phyloP scores from a whole-genome alignment of 2,329 filamentous ascomycete genomes.

The Pseudogymnoascus sp. region DNA sequence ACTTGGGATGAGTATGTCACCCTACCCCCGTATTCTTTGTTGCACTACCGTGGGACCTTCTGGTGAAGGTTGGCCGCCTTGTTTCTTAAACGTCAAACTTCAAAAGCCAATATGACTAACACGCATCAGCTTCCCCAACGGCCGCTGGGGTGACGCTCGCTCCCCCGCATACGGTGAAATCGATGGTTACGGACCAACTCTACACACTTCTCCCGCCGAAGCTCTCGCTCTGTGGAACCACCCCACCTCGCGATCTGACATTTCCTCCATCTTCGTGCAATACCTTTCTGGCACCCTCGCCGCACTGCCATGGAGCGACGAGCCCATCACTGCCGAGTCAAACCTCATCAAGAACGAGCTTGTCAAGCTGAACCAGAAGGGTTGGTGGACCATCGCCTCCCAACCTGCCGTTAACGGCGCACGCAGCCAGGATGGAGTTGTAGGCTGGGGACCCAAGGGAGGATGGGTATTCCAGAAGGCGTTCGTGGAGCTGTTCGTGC shows the following conservation, averaged over 20 bases:
- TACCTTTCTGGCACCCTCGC: conserved; percentile 73
- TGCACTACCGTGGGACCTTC: neutral
- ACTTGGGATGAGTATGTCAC: conserved; percentile 74
- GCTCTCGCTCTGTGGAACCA: conserved; percentile 80
- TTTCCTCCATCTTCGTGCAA: conserved; percentile 70
- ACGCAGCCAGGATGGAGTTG: conserved; percentile 65
- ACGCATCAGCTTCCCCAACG: conserved; percentile 66
- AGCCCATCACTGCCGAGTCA: conserved; percentile 77
- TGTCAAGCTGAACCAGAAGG: conserved; percentile 64
- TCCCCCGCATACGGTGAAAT: conserved; percentile 94
- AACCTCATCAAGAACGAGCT: conserved; percentile 70
- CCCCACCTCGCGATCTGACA: conserved; percentile 61
- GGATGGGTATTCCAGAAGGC: conserved; percentile 98
- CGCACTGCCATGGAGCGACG: conserved; percentile 90
- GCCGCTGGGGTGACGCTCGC: conserved; percentile 84
- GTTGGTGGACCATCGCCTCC: conserved; percentile 95
- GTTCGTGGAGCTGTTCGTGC: conserved; percentile 93
- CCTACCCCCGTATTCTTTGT: neutral
- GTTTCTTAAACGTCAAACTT: neutral
- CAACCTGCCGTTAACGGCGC: conserved; percentile 90
- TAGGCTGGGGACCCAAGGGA: conserved; percentile 87
- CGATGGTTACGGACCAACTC: conserved; percentile 92
- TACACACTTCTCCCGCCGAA: conserved; percentile 81
- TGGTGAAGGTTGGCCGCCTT: neutral
- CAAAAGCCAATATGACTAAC: neutral